phyloP scores from a whole-genome alignment of 1,139 yeast genomes.

The Pichia inconspicua region DNA sequence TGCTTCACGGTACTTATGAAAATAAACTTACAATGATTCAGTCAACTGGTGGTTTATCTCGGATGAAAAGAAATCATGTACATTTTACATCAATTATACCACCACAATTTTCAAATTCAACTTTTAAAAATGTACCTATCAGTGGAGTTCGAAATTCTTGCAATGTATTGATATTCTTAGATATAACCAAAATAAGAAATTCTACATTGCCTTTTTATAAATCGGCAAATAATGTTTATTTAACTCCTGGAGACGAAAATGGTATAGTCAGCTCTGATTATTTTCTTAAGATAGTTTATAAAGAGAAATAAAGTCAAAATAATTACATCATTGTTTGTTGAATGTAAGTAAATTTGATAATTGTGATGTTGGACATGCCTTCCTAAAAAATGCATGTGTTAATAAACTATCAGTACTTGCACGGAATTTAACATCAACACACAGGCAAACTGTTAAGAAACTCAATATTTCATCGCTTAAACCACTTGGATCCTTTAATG shows the following conservation, averaged over 20 bases:
- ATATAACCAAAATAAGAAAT: slow-evolving; percentile 38
- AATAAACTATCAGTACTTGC: slow-evolving; percentile 86
- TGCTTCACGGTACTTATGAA: slow-evolving; percentile 78
- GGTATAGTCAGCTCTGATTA: slow-evolving; percentile 45
- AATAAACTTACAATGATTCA: slow-evolving; percentile 44
- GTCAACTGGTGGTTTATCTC: slow-evolving; percentile 48
- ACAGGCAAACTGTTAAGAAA: slow-evolving; percentile 82
- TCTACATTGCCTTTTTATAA: slow-evolving; percentile 49
- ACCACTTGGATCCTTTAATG: slow-evolving; percentile 77
- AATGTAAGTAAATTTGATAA: slow-evolving; percentile 48
- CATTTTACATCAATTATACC: slow-evolving; percentile 57
- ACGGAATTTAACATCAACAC: slow-evolving; percentile 89
- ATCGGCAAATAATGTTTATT: slow-evolving; percentile 67
- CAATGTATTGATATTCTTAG: slow-evolving; percentile 55
- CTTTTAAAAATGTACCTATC: slow-evolving; percentile 31
- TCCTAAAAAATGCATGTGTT: slow-evolving; percentile 68
- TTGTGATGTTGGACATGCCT: slow-evolving; percentile 62
- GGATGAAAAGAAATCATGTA: slow-evolving; percentile 75
- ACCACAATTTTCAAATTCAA: slow-evolving; percentile 5
- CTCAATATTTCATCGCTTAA: slow-evolving; percentile 75
- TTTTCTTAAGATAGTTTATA: slow-evolving; percentile 31
- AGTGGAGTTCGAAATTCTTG: slow-evolving; percentile 69
- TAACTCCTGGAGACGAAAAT: slow-evolving; percentile 51
- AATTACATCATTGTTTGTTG: slow-evolving; percentile 10
- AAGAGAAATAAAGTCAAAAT: background rate